phyloP scores from a whole-genome alignment of 495 filamentous ascomycete species.

The Podospora appendiculata region DNA sequence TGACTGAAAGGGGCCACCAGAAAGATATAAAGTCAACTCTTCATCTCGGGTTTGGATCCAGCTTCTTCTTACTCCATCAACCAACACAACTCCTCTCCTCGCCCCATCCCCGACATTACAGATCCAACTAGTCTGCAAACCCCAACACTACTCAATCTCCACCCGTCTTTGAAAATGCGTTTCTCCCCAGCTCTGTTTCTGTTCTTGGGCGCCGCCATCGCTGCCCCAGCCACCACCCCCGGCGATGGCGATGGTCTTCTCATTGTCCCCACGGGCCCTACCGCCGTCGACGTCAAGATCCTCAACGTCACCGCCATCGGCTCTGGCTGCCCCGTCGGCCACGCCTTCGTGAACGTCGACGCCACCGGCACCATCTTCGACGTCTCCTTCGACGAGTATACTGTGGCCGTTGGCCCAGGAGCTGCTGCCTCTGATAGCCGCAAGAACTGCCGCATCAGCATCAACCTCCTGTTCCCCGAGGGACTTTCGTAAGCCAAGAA shows the following conservation, averaged over 20 bases:
- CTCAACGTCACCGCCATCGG: constrained; percentile 21
- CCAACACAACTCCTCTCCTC: too few relatives aligned
- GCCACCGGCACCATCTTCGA: constrained; percentile 33
- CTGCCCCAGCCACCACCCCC: constrained; percentile 4
- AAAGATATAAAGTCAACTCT: too few relatives aligned
- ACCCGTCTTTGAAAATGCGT: constrained; percentile 12
- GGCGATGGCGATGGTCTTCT: background rate
- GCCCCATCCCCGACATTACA: too few relatives aligned
- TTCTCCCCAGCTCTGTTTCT: constrained; percentile 7
- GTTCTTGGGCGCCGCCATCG: constrained; percentile 9
- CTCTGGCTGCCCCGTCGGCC: constrained; percentile 23
- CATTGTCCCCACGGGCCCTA: background rate
- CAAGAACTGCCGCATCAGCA: constrained; percentile 42
- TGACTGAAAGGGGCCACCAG: too few relatives aligned
- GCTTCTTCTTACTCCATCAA: too few relatives aligned
- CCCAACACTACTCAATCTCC: background rate
- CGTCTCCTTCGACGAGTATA: constrained; percentile 40
- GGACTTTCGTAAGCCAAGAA: constrained; percentile 9
- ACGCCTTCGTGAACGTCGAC: constrained; percentile 22
- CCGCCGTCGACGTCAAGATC: constrained; percentile 16
- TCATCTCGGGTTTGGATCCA: too few relatives aligned
- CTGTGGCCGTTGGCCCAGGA: constrained; percentile 36
- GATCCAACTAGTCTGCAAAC: background rate
- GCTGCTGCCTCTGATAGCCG: constrained; percentile 24
- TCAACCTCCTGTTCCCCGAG: constrained; percentile 34